Conservation (phyloP, 495 filamentous ascomycete genomes). For the Penicillium lividum region DNA sequence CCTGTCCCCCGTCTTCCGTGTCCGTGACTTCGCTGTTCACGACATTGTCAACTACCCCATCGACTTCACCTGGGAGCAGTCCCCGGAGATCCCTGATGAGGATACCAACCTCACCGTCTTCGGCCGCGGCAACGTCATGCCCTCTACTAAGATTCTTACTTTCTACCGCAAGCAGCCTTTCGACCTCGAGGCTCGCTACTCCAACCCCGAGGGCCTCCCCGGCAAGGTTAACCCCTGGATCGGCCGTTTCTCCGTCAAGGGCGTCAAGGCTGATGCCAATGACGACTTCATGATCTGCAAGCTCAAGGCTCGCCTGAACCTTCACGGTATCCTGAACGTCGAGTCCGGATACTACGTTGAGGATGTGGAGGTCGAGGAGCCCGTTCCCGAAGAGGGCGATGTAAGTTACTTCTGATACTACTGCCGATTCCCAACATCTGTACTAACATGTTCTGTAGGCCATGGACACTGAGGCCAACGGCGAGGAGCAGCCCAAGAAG, state of each 20-base stretch:
- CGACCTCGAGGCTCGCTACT: constrained; percentile 92
- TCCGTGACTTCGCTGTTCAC: constrained; percentile 95
- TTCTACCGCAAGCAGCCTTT: constrained; percentile 99
- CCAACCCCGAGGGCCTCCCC: constrained; percentile 82
- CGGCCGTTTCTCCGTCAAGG: constrained; percentile 92
- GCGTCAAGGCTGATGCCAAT: constrained; percentile 79
- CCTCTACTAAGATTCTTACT: constrained; percentile 98
- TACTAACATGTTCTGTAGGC: constrained; percentile 55
- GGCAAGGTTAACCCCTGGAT: constrained; percentile 94
- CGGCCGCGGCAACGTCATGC: constrained; percentile 95
- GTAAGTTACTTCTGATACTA: constrained; percentile 51
- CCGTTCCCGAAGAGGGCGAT: constrained; percentile 69
- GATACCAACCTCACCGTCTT: constrained; percentile 97
- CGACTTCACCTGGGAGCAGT: constrained; percentile 99
- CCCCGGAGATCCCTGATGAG: constrained; percentile 96
- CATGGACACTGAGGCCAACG: constrained; percentile 83
- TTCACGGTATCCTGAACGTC: constrained; percentile 94
- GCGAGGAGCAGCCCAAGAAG: constrained; percentile 80
- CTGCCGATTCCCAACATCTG: constrained; percentile 1
- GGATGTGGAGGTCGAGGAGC: constrained; percentile 97
- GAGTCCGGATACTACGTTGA: constrained; percentile 98
- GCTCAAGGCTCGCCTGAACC: constrained; percentile 95
- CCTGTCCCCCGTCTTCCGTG: constrained; percentile 96
- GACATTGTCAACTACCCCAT: constrained; percentile 98
- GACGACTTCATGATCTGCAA: constrained; percentile 99